Evolutionary conservation across 1,284 basidiomycete species (phyloP), one percentile per base, ranked within the genome.

Genomic region (Mycena citricolor): DNA sequence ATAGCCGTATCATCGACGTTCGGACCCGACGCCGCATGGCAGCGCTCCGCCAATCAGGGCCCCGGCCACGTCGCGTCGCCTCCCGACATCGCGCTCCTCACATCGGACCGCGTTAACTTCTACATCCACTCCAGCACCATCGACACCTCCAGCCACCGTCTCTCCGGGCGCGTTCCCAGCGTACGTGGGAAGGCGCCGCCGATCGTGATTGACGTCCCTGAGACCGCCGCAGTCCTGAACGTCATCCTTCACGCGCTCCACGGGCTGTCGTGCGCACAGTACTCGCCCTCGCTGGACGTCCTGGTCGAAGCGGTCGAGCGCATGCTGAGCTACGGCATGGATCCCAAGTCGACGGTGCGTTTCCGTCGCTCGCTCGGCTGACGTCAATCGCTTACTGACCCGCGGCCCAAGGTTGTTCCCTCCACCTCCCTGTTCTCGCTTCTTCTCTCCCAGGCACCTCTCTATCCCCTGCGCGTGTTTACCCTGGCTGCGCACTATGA

Each of bases 71-170:
- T n/a, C n/a, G n/a, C 11, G 11, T 20, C 10, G 10, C 31, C 65
- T 1, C 59, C 68, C 2, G 70, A 74, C 52, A 42, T 69, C 40
- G 61, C 70, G 45, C 47, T 49, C 24, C 28, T 39, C 21, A 51
- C 46, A 2, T 54, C 70, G 4, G 77, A 79, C 52, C 61, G 62
- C 2, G 76, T 80, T 19, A 70, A 76, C 49, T 81, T 74, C 57
- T 70, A 68, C 41, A 63, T 68, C 10, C 59, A 69, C 50, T 54
- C 47, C 17, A 25, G 49, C n/a, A 44, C 48, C 11, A 52, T 66
- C 16, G 62, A 63, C 32, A 32, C 29, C 10, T 65, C 66, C 53
- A 49, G 57, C 21, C 32, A 33, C 30, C 50, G 42, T 29, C 42
- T 57, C 16, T 47, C 53, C 3, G 30, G 52, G 8, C 25, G n/a